Conservation (phyloP, 352 stramenopile species). For the Pythium chondricola region DNA sequence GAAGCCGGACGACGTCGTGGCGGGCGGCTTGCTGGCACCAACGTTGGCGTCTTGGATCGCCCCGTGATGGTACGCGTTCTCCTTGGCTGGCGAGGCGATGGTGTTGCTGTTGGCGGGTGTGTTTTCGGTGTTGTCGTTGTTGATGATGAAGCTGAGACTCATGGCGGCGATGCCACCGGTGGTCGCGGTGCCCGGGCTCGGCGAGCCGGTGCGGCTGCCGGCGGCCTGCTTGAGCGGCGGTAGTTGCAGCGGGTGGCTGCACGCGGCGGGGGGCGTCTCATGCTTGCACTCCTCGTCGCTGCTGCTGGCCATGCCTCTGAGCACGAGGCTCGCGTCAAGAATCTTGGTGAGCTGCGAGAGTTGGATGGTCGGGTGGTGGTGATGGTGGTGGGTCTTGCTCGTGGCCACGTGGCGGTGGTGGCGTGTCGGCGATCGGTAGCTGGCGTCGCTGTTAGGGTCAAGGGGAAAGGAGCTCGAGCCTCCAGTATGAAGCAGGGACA, state of each 20-base stretch:
- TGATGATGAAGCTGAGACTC: constrained; percentile 83
- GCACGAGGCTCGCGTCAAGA: constrained; percentile 30
- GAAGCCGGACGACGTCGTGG: constrained; percentile 27
- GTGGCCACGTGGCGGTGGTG: constrained; percentile 7
- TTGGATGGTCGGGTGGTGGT: constrained; percentile 28
- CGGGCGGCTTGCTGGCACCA: constrained; percentile 13
- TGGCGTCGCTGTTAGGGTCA: not conserved
- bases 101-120: constrained; percentile 21
- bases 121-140: constrained; percentile 35
- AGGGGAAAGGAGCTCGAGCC: constrained; percentile 30
- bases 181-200: constrained; percentile 18
- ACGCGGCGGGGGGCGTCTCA: constrained; percentile 3
- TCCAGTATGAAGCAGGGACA: constrained; percentile 29
- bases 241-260: constrained; percentile 8
- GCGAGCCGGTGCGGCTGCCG: constrained; percentile 11
- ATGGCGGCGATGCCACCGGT: constrained; percentile 64
- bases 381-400: constrained; percentile 11
- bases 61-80: constrained; percentile 1
- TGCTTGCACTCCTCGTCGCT: constrained; percentile 31
- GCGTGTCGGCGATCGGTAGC: constrained; percentile 28
- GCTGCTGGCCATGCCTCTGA: constrained; percentile 34
- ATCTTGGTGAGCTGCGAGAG: constrained; percentile 32
- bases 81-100: constrained; percentile 4
- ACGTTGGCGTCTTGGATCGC: constrained; percentile 26
- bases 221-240: constrained; percentile 10